phyloP scores from a whole-genome alignment of 2,329 filamentous ascomycete species.

The Fusarium guadeloupense region DNA sequence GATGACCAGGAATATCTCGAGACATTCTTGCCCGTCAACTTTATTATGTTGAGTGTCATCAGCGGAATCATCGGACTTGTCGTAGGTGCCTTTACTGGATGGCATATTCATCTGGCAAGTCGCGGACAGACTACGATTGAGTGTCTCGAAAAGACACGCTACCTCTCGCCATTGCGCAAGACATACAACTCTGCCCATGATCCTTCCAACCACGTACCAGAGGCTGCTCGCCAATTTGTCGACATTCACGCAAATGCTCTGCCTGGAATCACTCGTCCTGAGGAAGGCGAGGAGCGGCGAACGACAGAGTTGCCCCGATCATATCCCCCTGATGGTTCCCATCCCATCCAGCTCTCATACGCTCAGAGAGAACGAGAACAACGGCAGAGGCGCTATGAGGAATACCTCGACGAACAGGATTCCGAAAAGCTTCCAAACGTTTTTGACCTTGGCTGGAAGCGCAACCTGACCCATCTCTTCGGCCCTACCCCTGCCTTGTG shows the following conservation, averaged over 20 bases:
- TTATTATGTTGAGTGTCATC: slow-evolving; percentile 85
- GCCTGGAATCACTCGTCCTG: slow-evolving; percentile 80
- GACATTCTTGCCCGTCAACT: slow-evolving; percentile 86
- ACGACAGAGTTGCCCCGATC: slow-evolving; percentile 36
- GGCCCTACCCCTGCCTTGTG: slow-evolving; percentile 78
- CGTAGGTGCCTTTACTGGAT: slow-evolving; percentile 85
- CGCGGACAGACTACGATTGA: slow-evolving; percentile 94
- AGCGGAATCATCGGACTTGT: slow-evolving; percentile 92
- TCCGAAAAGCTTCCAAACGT: slow-evolving; percentile 89
- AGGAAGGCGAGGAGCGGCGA: slow-evolving; percentile 77
- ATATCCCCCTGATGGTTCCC: slow-evolving; percentile 46
- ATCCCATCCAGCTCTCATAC: slow-evolving; percentile 60
- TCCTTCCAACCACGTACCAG: slow-evolving; percentile 58
- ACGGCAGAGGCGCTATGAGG: slow-evolving; percentile 65
- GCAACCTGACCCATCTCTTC: slow-evolving; percentile 84
- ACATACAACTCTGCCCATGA: slow-evolving; percentile 71
- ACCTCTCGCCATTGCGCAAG: slow-evolving; percentile 80
- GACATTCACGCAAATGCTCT: slow-evolving; percentile 85
- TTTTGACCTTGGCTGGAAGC: slow-evolving; percentile 87
- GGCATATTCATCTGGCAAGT: slow-evolving; percentile 86
- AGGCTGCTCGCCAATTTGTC: slow-evolving; percentile 75
- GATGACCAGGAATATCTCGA: slow-evolving; percentile 77
- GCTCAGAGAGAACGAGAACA: slow-evolving; percentile 65
- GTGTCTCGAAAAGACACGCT: slow-evolving; percentile 93
- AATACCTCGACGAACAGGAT: slow-evolving; percentile 90